Evolutionary conservation across 495 filamentous ascomycete genomes (phyloP).

Genomic region (Durotheca rogersii): DNA sequence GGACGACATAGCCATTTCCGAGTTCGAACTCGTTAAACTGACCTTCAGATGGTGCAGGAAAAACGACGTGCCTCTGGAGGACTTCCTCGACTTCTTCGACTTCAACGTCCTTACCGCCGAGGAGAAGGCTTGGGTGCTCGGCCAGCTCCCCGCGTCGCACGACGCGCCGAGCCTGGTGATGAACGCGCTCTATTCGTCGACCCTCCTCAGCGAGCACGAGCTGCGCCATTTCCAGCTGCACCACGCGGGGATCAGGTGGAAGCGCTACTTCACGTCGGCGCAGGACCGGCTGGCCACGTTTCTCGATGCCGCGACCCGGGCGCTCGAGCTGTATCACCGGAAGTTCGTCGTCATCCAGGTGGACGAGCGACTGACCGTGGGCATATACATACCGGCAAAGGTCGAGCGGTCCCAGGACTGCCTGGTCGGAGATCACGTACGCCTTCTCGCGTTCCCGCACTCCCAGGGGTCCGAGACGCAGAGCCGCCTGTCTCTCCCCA

Average conservation of each 20-base stretch:
- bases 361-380: slow-evolving; percentile 50
- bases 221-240: slow-evolving; percentile 40
- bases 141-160: slow-evolving; percentile 36
- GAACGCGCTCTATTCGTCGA: slow-evolving; percentile 47
- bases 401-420: slow-evolving; percentile 40
- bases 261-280: slow-evolving; percentile 43
- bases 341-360: slow-evolving; percentile 49
- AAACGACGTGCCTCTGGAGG: slow-evolving; percentile 34
- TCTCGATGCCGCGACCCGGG: slow-evolving; percentile 33
- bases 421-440: slow-evolving; percentile 43
- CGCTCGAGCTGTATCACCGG: slow-evolving; percentile 46
- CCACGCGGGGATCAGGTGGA: slow-evolving; percentile 45
- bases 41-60: slow-evolving; percentile 44
- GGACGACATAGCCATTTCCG: slow-evolving; percentile 46
- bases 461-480: slow-evolving; percentile 40
- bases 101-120: slow-evolving; percentile 42
- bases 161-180: slow-evolving; percentile 35
- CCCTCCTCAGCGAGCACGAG: slow-evolving; percentile 37
- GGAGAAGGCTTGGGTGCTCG: slow-evolving; percentile 46
- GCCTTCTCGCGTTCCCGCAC: slow-evolving; percentile 52
- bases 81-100: slow-evolving; percentile 46
- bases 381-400: slow-evolving; percentile 51
- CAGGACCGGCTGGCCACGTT: slow-evolving; percentile 45
- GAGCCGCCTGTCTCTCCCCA: slow-evolving; percentile 41
- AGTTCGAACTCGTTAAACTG: slow-evolving; percentile 52